Base-by-base conservation (phyloP, 1,139 yeast genomes). In the Nakaseomyces uthaithaninus region DNA sequence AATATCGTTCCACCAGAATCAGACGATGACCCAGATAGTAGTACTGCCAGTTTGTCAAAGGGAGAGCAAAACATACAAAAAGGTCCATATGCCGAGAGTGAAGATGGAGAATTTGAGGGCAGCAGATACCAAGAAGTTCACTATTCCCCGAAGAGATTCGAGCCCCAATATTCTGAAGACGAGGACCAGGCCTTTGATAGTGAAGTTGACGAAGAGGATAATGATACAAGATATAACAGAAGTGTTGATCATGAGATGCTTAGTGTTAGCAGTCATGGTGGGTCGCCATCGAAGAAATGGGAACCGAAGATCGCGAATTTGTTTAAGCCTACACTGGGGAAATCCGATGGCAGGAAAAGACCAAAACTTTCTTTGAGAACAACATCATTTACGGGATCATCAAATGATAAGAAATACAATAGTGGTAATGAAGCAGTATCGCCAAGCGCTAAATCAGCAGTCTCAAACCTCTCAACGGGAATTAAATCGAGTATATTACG, bases 351-450 rank as follows among this genome's bases (percentile, higher is more conserved):
- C 4, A 47, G 38, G 27, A 36, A 30, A 16, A 41, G 45, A 3
- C 53, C 54, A 2, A 45, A 51, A 18, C 38, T 51, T 12, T 43
- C 48, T 2, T 36, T 50, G 16, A 41, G 39, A 27, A 53, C 54
- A 6, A 36, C 47, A 1, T 45, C 52, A 16, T 41, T 45, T 23
- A 33, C 35, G 8, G 25, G 25, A 19, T 19, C 24, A 4, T 19
- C 35, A 10, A 24, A 19, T 19, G 35, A 31, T n/a, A 31, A 31
- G 20, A 31, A 17, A 12, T 22, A 22, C 11, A 20, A 14, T 14
- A 31, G 35, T 31, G 25, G 35, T 5, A 25, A 31, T 20, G 35
- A 31, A n/a, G 25, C 35, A 19, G 35, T 19, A 4, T 28, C 45
- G 4, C 45, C 45, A n/a, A 30, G 33, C 14, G 33, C 43, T 2